Base-by-base conservation (phyloP, 148 eudicot genomes). In the Diospyros lotus region DNA sequence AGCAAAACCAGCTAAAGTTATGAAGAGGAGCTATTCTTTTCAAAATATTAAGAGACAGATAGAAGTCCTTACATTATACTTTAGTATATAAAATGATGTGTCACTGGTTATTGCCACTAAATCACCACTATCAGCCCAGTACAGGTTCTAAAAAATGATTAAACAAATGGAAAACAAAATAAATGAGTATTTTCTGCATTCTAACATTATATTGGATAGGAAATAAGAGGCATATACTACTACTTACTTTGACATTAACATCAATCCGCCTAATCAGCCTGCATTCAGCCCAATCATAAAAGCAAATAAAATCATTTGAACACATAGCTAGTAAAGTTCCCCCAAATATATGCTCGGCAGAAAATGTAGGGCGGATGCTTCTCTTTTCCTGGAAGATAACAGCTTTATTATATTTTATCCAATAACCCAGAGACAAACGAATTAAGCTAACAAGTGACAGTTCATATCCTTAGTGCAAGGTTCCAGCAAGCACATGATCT, bases 91-190 rank as follows among this genome's bases (percentile, higher is more conserved):
- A 80, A 94, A 94, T 72, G 93, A 94, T 69, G 97, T 56, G 82
- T 94, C 98, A 65, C 97, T 91, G 48, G 95, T 90, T 76, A 94
- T 94, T 68, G 97, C 91, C 85, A 94, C 94, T 84, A 89, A 77
- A 76, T 91, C 98, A 77, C 98, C 98, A 81, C 98, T 88, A 75
- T 94, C 98, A 80, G 98, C 98, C 98, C 98, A 94, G 84, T 88
- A 94, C 42, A 94, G 87, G 68, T 89, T 94, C 98, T 94, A 89
- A 41, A 28, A 28, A 65, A 70, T 48, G 69, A 12, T 50, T 40
- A 69, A 61, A 55, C 4, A 13, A 56, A 8, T 18, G 4, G 15
- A 56, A 13, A 56, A 56, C 13, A 56, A 13, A 18, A 56, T 56
- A 15, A 13, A 56, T 56, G 13, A 56, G 60, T 13, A 28, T 28